Base-by-base conservation (phyloP, 1,284 basidiomycete species). In the Irpex sp. region DNA sequence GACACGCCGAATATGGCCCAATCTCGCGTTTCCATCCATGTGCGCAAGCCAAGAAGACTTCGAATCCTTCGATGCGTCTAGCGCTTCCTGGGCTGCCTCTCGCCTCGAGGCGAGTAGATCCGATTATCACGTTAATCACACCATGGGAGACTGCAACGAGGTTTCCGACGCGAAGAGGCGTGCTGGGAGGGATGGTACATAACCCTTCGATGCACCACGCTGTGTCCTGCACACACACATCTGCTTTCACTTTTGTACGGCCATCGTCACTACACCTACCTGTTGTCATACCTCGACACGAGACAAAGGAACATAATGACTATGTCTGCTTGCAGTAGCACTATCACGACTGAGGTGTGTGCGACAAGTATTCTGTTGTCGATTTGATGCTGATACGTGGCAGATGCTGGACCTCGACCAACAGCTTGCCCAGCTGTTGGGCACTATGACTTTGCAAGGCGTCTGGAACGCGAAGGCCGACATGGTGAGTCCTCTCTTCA, bases 391-490 rank as follows among this genome's bases (percentile, higher is more conserved):
- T 60, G 51, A 57, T 42, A 39, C n/a, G 33, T 36, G 33, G 14
- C 37, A 64, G 63, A 64, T 64, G 55, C 69, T 70, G 71, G 68
- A 71, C 42, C 61, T 69, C 52, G 71, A 72, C 37, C 59, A 63
- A 33, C 68, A 72, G 33, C 63, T 72, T 18, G 63, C 68, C 9
- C 67, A 71, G 42, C 63, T 72, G 9, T 60, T 72, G 19, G 58
- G 65, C 10, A 67, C 60, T 23, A 67, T 72, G 64, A 63, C 67
- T 48, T 60, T 72, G 4, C 66, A 63, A 37, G 60, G 58, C 49
- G 55, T 63, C 18, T 63, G 64, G 65, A 67, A 63, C 23, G 45
- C 51, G 19, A 57, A 57, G 42, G 53, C 63, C 3, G 57, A 63
- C 58, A 61, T 67, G 58, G 71, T 71, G 67, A 68, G 69, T 62